These are phyloP conservation scores for Tarenaya hassleriana DNA, from an alignment of 345 rosid genomes.

Conservation along the genomic window DNA sequence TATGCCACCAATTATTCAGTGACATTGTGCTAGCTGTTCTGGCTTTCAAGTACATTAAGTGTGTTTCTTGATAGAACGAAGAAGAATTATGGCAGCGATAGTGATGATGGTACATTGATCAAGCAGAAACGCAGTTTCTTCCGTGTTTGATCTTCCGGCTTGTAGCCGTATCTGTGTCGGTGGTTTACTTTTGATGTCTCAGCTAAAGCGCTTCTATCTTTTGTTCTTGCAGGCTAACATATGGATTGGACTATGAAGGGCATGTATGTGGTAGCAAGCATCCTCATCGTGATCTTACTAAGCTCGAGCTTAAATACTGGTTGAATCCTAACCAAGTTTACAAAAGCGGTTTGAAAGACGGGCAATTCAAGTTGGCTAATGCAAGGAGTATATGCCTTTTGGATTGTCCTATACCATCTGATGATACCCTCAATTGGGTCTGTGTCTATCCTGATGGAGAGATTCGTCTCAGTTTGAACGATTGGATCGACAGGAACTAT, in stretches of 20 bases:
- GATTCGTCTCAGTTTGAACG: constrained; percentile 60
- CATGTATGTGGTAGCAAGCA: constrained; percentile 87
- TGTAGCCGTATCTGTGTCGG: too few relatives aligned
- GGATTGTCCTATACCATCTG: constrained; percentile 81
- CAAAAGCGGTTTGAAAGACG: constrained; percentile 79
- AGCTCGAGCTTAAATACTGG: constrained; percentile 86
- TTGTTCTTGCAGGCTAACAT: constrained; percentile 65
- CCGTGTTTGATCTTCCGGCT: too few relatives aligned
- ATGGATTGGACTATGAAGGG: constrained; percentile 95
- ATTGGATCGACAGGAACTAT: constrained; percentile 85
- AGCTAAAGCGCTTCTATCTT: not conserved
- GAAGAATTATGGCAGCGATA: too few relatives aligned
- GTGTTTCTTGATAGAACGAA: not conserved
- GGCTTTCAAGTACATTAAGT: not conserved
- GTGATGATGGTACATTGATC: too few relatives aligned
- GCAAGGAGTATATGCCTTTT: constrained; percentile 86
- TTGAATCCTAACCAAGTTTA: constrained; percentile 93
- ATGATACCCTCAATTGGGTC: constrained; percentile 85
- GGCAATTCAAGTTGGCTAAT: constrained; percentile 57
- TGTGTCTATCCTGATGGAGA: constrained; percentile 99
- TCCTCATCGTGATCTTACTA: constrained; percentile 59
- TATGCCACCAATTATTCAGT: too few relatives aligned
- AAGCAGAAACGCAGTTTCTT: too few relatives aligned
- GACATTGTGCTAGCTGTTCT: not conserved
- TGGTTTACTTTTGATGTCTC: not conserved